Evolutionary conservation across 2,329 filamentous ascomycete species (phyloP).

Genomic region (Paraphaeosphaeria minitans): DNA sequence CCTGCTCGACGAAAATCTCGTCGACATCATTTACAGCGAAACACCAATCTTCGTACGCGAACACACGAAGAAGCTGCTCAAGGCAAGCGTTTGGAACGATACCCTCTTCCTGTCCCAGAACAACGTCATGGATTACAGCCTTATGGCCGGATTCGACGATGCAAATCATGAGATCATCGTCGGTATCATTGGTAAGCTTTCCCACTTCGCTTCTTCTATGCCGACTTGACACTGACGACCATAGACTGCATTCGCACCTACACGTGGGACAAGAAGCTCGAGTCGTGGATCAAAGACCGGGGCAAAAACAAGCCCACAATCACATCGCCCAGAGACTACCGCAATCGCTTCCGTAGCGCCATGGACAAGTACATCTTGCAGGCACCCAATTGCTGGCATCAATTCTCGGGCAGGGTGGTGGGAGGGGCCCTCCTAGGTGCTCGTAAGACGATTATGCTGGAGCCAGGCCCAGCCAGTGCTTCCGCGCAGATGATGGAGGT

Average conservation of each 20-base stretch:
- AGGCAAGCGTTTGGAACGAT: conserved; percentile 95
- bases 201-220: neutral
- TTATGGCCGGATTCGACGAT: conserved; percentile 98
- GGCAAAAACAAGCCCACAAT: conserved; percentile 90
- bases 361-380: conserved; percentile 90
- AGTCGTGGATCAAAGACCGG: conserved; percentile 98
- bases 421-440: conserved; percentile 3
- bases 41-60: conserved; percentile 93
- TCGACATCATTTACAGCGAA: conserved; percentile 93
- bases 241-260: conserved; percentile 93
- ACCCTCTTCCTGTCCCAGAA: conserved; percentile 92
- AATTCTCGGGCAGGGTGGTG: conserved; percentile 54
- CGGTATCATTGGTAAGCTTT: conserved; percentile 73
- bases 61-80: conserved; percentile 91
- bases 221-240: neutral
- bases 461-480: conserved; percentile 10
- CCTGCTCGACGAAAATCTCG: conserved; percentile 96
- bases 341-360: conserved; percentile 90
- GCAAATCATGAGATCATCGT: conserved; percentile 88
- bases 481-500: conserved; percentile 18
- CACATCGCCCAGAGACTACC: conserved; percentile 96
- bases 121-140: conserved; percentile 98
- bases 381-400: conserved; percentile 77
- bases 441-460: conserved; percentile 14
- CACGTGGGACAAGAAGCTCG: conserved; percentile 99